Evolutionary conservation across 768 basidiomycete genomes (phyloP), one percentile per base, ranked within the genome.

Genomic region (Termitomyces sp.): DNA sequence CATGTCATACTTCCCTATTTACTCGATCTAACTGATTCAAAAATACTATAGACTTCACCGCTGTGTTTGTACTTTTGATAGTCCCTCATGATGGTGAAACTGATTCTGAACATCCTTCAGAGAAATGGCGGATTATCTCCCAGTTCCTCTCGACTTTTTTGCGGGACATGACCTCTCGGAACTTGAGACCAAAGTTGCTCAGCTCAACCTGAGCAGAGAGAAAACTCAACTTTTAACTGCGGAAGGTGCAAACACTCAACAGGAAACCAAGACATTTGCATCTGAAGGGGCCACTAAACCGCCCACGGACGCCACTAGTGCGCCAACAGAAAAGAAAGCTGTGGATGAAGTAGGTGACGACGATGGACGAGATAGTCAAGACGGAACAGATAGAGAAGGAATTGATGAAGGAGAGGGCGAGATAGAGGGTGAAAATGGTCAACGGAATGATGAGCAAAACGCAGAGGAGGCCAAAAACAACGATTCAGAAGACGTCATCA

Each of bases 91-190:
- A n/a, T 32, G 11, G 11, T 29, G 12, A 8, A 17, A 52, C 17
- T 47, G 36, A 57, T 48, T 5, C 10, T 49, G 32, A 29, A 54
- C 15, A 29, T 29, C 8, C 4, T 5, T 48, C 56, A 72, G 73
- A 15, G 57, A 58, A 14, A 56, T 64, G 11, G 34, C 61, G 29
- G 40, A 63, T 0, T 59, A 63, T 40, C 62, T 74, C 3, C 70
- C 73, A 0, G 66, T 71, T 29, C 67, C 73, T n/a, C 65, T 72
- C 5, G 60, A 67, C 20, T 61, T 66, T 2, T 65, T 74, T 7
- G 74, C 73, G 1, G 74, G 74, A 10, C 68, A 69, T 45, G 73
- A 73, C 57, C 63, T 76, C 43, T 57, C 66, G 6, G 69, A 72
- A 48, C 45, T 74, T 11, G 64, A 69, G 50, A 58, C 61, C 25